Evolutionary conservation across 768 basidiomycete genomes (phyloP), one percentile per base, ranked within the genome.

Genomic region (Pisolithus marmoratus): DNA sequence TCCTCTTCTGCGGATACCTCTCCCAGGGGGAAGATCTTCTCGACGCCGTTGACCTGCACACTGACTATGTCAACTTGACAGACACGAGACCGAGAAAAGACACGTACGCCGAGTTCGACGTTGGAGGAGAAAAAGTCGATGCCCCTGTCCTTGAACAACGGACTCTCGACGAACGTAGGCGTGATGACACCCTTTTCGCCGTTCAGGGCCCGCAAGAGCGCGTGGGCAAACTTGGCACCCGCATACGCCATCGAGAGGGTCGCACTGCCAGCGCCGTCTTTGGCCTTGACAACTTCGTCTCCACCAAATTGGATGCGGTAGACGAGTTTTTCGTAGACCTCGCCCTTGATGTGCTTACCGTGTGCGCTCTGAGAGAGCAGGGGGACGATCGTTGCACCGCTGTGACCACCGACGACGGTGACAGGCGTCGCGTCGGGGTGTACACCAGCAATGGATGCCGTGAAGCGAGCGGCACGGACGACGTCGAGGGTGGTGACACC

Each of bases 401-500:
- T 89, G 83, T 99, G 95, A 44, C 95, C 95, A 66, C 95, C 95
- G 52, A 97, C 74, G 60, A 97, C 94, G 53, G 93, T 85, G 54
- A 97, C 80, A 38, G 74, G 68, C 42, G 86, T 81, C 54, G 90
- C 78, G 29, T 70, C 58, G 48, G 92, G 91, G 54, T 82, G 69
- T 56, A 80, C 73, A 38, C 82, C 81, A 52, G 82, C 69, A 63
- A 95, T 70, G 49, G 80, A 79, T 20, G 83, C 79, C 51, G 93
- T 80, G 83, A 98, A 98, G 54, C 90, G 91, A 42, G 90, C 83
- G 34, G 95, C 84, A 60, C 95, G 92, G 71, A 98, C 94, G 62
- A 99, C 93, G 64, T 99, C 95, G 65, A 99, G 90, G 64, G 94
- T 93, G 66, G 95, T 97, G 56, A 99, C 87, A 80, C 95, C 96